phyloP scores from a whole-genome alignment of 2,329 filamentous ascomycete species.

The Paraphoma chrysanthemicola region DNA sequence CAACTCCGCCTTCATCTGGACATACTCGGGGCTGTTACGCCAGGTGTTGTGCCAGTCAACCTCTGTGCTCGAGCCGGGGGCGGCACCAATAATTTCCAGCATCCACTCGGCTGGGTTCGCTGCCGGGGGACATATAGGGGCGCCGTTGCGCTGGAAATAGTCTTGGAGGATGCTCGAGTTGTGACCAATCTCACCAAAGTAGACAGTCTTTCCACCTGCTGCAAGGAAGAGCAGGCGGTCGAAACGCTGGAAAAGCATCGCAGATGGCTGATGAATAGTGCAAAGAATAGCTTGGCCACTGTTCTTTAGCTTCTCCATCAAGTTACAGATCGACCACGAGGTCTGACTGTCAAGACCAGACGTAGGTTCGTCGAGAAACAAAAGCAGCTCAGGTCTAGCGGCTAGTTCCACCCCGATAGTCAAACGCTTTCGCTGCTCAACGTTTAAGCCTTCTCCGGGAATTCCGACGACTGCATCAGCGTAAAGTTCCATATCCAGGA shows the following conservation, averaged over 20 bases:
- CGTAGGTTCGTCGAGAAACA: slow-evolving; percentile 77
- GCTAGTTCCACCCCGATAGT: slow-evolving; percentile 62
- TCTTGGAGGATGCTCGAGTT: slow-evolving; percentile 68
- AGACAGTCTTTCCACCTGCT: slow-evolving; percentile 75
- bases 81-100: slow-evolving; percentile 53
- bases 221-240: slow-evolving; percentile 78
- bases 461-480: slow-evolving; percentile 66
- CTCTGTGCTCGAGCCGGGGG: neutral
- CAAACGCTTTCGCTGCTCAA: slow-evolving; percentile 69
- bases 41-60: slow-evolving; percentile 2
- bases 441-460: slow-evolving; percentile 61
- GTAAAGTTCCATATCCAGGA: slow-evolving; percentile 65
- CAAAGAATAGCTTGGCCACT: neutral
- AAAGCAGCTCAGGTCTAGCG: slow-evolving; percentile 67
- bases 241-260: slow-evolving; percentile 87
- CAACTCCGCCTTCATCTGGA: slow-evolving; percentile 45
- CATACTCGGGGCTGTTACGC: slow-evolving; percentile 15
- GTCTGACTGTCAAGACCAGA: slow-evolving; percentile 65
- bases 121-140: slow-evolving; percentile 64
- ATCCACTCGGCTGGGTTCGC: slow-evolving; percentile 84
- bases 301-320: neutral
- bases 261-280: slow-evolving; percentile 50
- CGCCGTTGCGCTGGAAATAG: slow-evolving; percentile 77
- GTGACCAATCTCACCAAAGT: slow-evolving; percentile 78
- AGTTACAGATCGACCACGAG: neutral